A percentile compares a stretch with the other conserved stretches of the same genome.
phyloP scores from a whole-genome alignment of 176 grass and related monocot species.

The Zizania latifolia region DNA sequence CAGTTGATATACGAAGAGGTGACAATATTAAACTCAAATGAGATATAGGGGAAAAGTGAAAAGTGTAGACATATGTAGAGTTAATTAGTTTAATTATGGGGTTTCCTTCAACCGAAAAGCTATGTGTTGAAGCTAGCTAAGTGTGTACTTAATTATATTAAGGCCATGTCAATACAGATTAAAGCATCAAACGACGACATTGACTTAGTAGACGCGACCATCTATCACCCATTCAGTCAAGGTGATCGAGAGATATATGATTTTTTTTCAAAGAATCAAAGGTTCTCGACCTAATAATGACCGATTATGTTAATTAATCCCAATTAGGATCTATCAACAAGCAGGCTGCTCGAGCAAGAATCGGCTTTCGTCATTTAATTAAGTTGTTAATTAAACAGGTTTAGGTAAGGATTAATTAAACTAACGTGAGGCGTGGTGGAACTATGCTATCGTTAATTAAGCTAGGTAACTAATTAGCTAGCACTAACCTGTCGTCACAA shows the following conservation, averaged over 20 bases:
- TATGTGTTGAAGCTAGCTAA: not conserved
- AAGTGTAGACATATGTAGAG: not conserved
- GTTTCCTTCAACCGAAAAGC: not conserved
- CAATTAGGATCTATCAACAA: not conserved
- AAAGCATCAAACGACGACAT: not conserved
- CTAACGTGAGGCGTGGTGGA: not conserved
- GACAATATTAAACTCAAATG: not conserved
- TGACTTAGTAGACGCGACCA: not conserved
- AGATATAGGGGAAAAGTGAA: not conserved
- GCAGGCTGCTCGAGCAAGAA: not conserved
- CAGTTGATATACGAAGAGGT: no score
- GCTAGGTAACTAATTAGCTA: not conserved
- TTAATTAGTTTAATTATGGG: not conserved
- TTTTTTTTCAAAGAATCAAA: not conserved
- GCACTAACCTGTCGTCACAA: not conserved
- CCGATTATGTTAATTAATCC: not conserved
- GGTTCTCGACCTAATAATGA: not conserved
- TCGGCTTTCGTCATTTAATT: not conserved
- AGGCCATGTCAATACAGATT: not conserved
- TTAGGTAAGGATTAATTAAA: conserved; percentile 29
- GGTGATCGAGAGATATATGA: not conserved
- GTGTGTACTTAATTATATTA: no score
- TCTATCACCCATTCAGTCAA: not conserved
- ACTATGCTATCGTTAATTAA: not conserved
- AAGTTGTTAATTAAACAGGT: conserved; percentile 7